Percentiles rank a stretch among this genome's conserved stretches.
These are phyloP conservation scores for Myotisia sp. DNA, from an alignment of 2,329 filamentous ascomycete genomes.

Conservation along the genomic window DNA sequence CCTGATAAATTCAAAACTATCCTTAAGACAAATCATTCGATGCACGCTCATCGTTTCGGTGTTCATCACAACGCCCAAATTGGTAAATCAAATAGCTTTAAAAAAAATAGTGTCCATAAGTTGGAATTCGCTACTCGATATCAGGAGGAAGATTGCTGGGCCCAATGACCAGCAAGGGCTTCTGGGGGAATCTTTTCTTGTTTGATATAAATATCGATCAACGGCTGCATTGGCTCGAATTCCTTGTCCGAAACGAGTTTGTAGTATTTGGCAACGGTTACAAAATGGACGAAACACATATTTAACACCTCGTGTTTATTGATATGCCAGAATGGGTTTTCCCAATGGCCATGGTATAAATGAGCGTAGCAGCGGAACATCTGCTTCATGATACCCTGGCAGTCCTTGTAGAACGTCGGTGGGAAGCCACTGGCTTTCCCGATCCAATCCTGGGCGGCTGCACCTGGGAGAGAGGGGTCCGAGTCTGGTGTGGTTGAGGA, in stretches of 20 bases:
- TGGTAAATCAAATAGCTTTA: too few species aligned
- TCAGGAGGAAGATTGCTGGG: constrained; percentile 19
- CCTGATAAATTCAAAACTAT: too few species aligned
- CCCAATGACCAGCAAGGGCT: constrained; percentile 32
- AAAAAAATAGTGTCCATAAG: too few species aligned
- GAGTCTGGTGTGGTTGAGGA: constrained; percentile 39
- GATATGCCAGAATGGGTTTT: constrained; percentile 69
- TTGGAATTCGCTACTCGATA: too few species aligned
- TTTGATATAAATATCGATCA: constrained; percentile 82
- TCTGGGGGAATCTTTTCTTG: constrained; percentile 76
- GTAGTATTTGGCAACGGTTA: constrained; percentile 64
- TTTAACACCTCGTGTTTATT: constrained; percentile 60
- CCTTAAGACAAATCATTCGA: too few species aligned
- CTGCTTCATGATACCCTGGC: constrained; percentile 87
- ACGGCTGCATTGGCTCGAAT: constrained; percentile 85
- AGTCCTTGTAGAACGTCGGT: constrained; percentile 73
- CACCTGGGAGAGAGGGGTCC: constrained; percentile 40
- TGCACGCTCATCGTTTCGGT: too few species aligned
- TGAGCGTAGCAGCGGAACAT: constrained; percentile 99
- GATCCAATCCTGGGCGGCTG: constrained; percentile 57
- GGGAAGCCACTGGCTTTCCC: constrained; percentile 91
- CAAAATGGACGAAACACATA: constrained; percentile 76
- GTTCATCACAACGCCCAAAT: too few species aligned
- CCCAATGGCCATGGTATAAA: constrained; percentile 92
- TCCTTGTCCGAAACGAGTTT: constrained; percentile 79